Evolutionary conservation across 352 stramenopile genomes (phyloP).

Genomic region (Phytophthora foliorum): DNA sequence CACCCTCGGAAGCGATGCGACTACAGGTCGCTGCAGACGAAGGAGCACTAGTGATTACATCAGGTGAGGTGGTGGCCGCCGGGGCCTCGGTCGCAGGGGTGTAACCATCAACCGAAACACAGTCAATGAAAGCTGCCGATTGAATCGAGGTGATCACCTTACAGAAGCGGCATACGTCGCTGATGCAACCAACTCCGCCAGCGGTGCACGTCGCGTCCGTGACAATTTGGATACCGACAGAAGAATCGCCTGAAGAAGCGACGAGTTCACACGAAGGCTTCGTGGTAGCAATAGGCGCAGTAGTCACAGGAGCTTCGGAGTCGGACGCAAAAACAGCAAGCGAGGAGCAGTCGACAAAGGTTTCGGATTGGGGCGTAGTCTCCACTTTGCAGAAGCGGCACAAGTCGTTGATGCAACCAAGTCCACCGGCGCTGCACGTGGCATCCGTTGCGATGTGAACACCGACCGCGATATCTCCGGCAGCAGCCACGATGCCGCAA

Average conservation of each 20-base stretch:
- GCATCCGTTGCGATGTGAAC: constrained; percentile 42
- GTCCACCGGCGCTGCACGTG: constrained; percentile 35
- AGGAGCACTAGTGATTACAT: not conserved
- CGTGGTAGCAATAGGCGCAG: not conserved
- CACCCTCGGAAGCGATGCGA: constrained; percentile 29
- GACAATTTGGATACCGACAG: constrained; percentile 37
- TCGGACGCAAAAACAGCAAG: constrained; percentile 3
- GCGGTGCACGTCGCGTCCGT: constrained; percentile 34
- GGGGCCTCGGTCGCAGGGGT: constrained; percentile 10
- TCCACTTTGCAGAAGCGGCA: constrained; percentile 57
- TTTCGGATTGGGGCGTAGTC: constrained; percentile 30
- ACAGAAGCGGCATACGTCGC: constrained; percentile 49
- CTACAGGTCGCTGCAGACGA: constrained; percentile 11
- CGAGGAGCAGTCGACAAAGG: constrained; percentile 26
- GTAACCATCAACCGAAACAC: constrained; percentile 19
- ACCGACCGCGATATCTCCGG: constrained; percentile 37
- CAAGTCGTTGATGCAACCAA: constrained; percentile 50
- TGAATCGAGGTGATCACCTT: constrained; percentile 37
- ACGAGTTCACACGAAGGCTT: constrained; percentile 9
- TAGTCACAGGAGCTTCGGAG: not conserved
- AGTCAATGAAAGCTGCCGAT: constrained; percentile 36
- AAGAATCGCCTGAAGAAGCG: constrained; percentile 31
- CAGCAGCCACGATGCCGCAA: constrained; percentile 20
- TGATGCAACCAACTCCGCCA: constrained; percentile 47
- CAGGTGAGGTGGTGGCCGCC: constrained; percentile 3